Evolutionary conservation across 345 rosid species (phyloP), one percentile per base, ranked within the genome.

Genomic region (Salix caprea): DNA sequence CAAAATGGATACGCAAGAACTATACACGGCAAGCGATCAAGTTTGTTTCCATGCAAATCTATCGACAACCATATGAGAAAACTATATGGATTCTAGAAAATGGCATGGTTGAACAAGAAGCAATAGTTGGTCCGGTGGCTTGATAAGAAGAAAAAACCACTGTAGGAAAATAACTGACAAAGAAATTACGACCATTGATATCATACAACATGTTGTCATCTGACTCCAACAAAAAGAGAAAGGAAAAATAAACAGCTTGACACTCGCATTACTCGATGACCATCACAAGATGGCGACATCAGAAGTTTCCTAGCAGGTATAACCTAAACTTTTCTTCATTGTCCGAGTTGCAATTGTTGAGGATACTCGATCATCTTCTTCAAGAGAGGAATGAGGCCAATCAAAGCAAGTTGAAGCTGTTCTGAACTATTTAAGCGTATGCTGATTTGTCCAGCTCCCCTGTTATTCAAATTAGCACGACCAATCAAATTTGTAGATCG

Each of bases 371-470:
- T 56, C 1, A 93, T 83, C 88, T 90, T 96, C 87, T 87, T 87
- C 85, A 93, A 73, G 13, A 93, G 82, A 54, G 99, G 99, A 81
- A 96, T 56, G 19, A 93, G 78, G 48, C 87, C 94, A 58, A 90
- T 58, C 77, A 92, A 73, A 34, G 95, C 98, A 56, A 94, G 78
- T 62, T 94, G 99, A 78, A 96, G 90, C 86, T 96, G 98, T 76
- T 96, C 97, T 0, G 95, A 91, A 89, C 97, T 96, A 77, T 88
- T 96, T 42, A 93, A 56, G 3, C 90, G 90, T 10, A 92, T 11
- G 69, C 97, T 91, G 79, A 96, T 86, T 82, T 94, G 99, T 21
- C 99, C 98, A 16, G 95, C 85, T 32, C 98, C 98, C 84, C 91
- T 87, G 75, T 94, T 96, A 80, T 94, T 96, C 85, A 93, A 74